These are phyloP conservation scores for Raphanus raphanistrum DNA, from an alignment of 345 rosid species.

Conservation along the genomic window DNA sequence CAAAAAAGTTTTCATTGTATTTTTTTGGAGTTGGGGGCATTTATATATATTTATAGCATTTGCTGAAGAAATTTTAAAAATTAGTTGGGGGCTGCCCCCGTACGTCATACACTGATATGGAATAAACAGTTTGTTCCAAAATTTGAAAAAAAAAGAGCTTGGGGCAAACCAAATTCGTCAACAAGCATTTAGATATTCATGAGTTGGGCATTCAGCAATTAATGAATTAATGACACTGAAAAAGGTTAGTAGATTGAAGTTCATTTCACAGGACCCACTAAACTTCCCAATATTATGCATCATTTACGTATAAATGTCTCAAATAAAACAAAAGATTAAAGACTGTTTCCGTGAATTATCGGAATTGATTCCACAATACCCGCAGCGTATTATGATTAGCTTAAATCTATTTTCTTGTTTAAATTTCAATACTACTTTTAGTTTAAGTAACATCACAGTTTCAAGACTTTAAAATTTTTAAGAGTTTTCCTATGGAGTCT, in stretches of 20 bases:
- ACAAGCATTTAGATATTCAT: not conserved
- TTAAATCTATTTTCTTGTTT: not conserved
- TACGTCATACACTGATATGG: not conserved
- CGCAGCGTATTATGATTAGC: not conserved
- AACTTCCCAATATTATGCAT: not conserved
- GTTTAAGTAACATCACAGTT: not conserved
- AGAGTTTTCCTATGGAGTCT: not conserved
- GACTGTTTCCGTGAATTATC: not conserved
- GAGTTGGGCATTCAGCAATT: conserved; percentile 3
- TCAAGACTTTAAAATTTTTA: not conserved
- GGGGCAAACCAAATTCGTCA: not conserved
- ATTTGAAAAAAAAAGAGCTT: not conserved
- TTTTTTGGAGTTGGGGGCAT: too few relatives aligned
- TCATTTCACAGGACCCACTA: conserved; percentile 12
- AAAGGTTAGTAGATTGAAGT: conserved; percentile 1
- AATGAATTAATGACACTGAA: not conserved
- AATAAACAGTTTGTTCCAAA: not conserved
- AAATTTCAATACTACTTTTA: not conserved
- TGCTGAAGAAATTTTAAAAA: too few relatives aligned
- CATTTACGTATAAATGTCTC: conserved; percentile 6
- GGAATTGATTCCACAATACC: not conserved
- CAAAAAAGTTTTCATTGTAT: too few relatives aligned
- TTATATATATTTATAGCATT: too few relatives aligned
- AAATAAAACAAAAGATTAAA: not conserved
- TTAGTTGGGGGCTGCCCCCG: too few relatives aligned